Base-by-base conservation (phyloP, 75 land plant species). In the Pinus taeda region DNA sequence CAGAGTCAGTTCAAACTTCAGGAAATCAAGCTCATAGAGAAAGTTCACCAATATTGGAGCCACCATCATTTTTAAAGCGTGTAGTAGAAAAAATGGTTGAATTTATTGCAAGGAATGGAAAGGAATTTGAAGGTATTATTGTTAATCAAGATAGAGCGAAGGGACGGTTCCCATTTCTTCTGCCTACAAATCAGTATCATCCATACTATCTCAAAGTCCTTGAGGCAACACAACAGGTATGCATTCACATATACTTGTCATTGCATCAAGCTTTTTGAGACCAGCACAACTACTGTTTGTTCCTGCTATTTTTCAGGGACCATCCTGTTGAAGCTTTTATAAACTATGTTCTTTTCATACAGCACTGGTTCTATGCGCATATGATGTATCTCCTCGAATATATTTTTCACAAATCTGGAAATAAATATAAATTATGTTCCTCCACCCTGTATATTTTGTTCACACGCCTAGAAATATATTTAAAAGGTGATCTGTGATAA, bases 81-180 rank as follows among this genome's bases (percentile, higher is more conserved):
- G 71, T 79, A 62, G 78, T 93, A 39, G 88, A 91, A 9, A 89
- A 89, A 79, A 85, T 91, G 77, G 91, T 87, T n/a, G 94, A 91
- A 72, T 87, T 93, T 60, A 85, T 93, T 79, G 21, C 84, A 7
- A 87, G 79, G 63, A 91, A 93, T 87, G 96, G 96, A 36, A 89
- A 85, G 71, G 85, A 89, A 53, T 87, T 91, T 77, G 96, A 93
- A 73, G 82, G 87, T 15, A 79, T 87, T 55, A 85, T 93, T 21
- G 66, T 82, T 20, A 90, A 87, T 71, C 93, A 89, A 61, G 91
- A 91, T 74, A 78, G 59, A 30, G 76, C 71, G 39, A 62, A 80
- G 66, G 88, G 85, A 26, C 78, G 89, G 37, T 93, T 91, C 71
- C 90, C 87, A 30, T 93, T 93, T 74, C 90, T 93, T 74, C 78